These are phyloP conservation scores for Gossypium stocksii DNA, from an alignment of 345 rosid genomes.

Conservation along the genomic window DNA sequence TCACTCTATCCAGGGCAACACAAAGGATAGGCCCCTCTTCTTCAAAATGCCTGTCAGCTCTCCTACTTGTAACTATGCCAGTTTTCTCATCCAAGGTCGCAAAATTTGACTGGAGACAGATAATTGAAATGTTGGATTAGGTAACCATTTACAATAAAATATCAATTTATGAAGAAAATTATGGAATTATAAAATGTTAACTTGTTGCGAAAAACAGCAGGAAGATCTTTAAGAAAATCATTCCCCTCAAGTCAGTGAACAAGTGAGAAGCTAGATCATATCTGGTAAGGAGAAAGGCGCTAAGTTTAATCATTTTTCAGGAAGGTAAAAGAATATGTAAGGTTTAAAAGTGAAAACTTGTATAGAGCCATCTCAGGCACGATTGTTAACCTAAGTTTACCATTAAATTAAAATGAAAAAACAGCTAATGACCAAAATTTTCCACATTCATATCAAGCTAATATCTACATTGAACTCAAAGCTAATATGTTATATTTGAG, in stretches of 20 bases:
- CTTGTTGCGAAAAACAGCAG: background rate
- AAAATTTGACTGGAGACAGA: constrained; percentile 71
- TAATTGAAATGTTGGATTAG: background rate
- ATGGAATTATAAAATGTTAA: constrained; percentile 10
- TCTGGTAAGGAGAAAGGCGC: background rate
- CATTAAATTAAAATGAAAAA: background rate
- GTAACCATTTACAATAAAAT: constrained; percentile 1
- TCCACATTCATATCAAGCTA: background rate
- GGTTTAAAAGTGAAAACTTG: background rate
- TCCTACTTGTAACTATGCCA: constrained; percentile 74
- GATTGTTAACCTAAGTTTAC: background rate
- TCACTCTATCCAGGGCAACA: constrained; percentile 84
- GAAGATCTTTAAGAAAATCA: background rate
- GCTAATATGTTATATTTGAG: background rate
- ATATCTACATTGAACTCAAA: background rate
- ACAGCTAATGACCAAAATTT: background rate
- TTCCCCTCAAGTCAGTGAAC: background rate
- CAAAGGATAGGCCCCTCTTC: constrained; percentile 97
- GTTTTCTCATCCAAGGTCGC: constrained; percentile 90
- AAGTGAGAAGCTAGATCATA: background rate
- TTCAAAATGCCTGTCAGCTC: constrained; percentile 97
- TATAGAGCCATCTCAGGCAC: background rate
- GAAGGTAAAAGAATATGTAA: background rate
- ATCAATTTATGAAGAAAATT: background rate
- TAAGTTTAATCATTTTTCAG: background rate